Base-by-base conservation (phyloP, 139 green algal species). In the Coccomyxa sp. region DNA sequence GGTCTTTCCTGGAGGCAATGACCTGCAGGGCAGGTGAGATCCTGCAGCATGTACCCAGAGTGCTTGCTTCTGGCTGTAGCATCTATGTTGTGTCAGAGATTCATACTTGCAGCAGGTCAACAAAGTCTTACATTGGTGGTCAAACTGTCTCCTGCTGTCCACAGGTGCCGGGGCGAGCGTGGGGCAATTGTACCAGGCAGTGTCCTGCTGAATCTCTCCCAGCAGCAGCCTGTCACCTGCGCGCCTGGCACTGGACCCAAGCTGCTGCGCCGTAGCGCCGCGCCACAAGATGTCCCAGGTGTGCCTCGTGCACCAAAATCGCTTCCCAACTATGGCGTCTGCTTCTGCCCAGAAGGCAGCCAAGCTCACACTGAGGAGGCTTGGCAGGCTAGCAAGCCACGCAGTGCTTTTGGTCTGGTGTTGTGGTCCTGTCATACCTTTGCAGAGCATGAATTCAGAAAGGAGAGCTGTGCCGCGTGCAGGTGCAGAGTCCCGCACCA, bases 171-270 rank as follows among this genome's bases (percentile, higher is more conserved):
- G 3, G 70, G 76, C 31, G 39, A 54, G 37, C 40, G 70, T 24
- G 88, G 88, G 39, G 54, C 70, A 54, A 82, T 92, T 33, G 31
- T 89, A 14, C 44, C 82, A 3, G 9, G 70, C 27, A 5, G 39
- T 7, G 37, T 85, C 16, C 73, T 91, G 37, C 80, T 92, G 68
- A 92, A 92, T 81, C 78, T 92, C 24, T 88, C 84, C 37, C 85
- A 86, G 70, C 86, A 86, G 5, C 81, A 84, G 5, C 79, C 82
- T 6, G 58, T 89, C 10, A 73, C 69, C 6, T n/a, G n/a, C n/a
- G n/a, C n/a, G n/a, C n/a, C n/a, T n/a, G 78, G 73, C 38, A 27
- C 68, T 33, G 76, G 76, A 34, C 2, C 69, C 50, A 64, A 7
- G 27, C 18, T 64, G 50, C 18, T 64, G 50, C 50, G 50, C 18